Base-by-base conservation (phyloP, 2,329 filamentous ascomycete genomes). In the Fonsecaea multimorphosa region DNA sequence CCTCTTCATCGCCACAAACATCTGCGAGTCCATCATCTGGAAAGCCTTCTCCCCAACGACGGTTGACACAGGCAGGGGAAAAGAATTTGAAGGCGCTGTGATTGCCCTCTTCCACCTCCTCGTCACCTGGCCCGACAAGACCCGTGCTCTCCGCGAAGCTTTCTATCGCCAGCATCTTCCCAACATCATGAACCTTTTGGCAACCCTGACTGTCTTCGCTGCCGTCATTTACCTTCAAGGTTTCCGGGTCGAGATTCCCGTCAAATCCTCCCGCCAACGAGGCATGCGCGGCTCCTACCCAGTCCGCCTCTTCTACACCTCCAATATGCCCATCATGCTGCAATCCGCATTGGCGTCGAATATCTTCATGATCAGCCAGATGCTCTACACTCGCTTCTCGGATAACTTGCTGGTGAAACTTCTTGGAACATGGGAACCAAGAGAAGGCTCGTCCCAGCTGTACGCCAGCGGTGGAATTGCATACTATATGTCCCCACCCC, bases 311-410 rank as follows among this genome's bases (percentile, higher is more conserved):
- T 99, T 99, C 89, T 99, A 99, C 85, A 99, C 95, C 78, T 97
- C 93, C 80, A 99, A 99, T 90, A 99, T 99, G 96, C 95, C 95
- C 78, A 99, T 99, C 83, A 99, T 99, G 95, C 87, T 99, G 80
- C 96, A 99, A 85, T 98, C 94, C 55, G 95, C 95, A 74, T 88
- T 99, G 73, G 97, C 92, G 73, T 97, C 94, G 86, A 99, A 99
- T 86, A 88, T 99, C 82, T 99, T 99, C 89, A 85, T 99, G 71
- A 93, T 99, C 84, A 95, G 91, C 79, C 95, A 99, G 86, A 98
- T 98, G 93, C 89, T 99, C 73, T 98, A 96, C 89, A 96, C 92
- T 70, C 93, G 94, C 80, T 98, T 99, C 86, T 95, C 93, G 54
- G 95, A 99, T 84, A 99, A 99, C 86, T 90, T 99, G 69, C 88